Percentiles rank a stretch among this genome's conserved stretches.
These are phyloP conservation scores for Singerocomus inundabilis DNA, from an alignment of 1,284 basidiomycete genomes.

Conservation along the genomic window DNA sequence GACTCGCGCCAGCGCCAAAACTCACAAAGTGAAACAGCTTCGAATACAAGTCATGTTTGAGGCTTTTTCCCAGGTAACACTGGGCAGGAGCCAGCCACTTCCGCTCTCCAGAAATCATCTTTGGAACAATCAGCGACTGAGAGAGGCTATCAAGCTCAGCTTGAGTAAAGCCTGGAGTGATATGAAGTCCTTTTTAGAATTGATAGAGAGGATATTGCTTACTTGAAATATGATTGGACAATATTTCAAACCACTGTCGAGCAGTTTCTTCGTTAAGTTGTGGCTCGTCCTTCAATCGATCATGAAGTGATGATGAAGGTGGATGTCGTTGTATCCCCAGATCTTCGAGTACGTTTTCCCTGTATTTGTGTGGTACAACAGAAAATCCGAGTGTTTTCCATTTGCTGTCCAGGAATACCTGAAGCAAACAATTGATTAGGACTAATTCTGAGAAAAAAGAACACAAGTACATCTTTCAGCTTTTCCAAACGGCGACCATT, in stretches of 20 bases:
- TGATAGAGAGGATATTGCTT: neutral
- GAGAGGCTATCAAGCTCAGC: neutral
- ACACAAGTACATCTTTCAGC: constrained; percentile 54
- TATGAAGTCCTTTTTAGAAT: neutral
- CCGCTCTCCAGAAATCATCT: neutral
- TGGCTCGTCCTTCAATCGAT: constrained; percentile 56
- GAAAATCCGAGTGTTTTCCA: constrained; percentile 76
- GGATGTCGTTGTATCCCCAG: constrained; percentile 77
- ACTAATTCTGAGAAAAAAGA: neutral
- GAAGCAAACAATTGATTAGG: neutral
- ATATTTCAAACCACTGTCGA: constrained; percentile 56
- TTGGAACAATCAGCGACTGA: neutral
- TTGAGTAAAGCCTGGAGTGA: neutral
- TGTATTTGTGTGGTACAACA: constrained; percentile 51
- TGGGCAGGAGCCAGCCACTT: neutral
- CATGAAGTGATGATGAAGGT: constrained; percentile 57
- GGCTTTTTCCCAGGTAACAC: constrained; percentile 1
- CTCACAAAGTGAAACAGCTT: constrained; percentile 83
- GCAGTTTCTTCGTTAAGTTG: constrained; percentile 58
- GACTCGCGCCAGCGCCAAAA: constrained; percentile 77
- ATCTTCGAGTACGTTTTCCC: constrained; percentile 51
- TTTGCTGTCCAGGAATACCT: constrained; percentile 72
- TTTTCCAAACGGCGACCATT: constrained; percentile 55
- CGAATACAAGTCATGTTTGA: constrained; percentile 48
- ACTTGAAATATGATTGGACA: constrained; percentile 1